phyloP scores from a whole-genome alignment of 305 asterid genomes.

The Plantago rigida region DNA sequence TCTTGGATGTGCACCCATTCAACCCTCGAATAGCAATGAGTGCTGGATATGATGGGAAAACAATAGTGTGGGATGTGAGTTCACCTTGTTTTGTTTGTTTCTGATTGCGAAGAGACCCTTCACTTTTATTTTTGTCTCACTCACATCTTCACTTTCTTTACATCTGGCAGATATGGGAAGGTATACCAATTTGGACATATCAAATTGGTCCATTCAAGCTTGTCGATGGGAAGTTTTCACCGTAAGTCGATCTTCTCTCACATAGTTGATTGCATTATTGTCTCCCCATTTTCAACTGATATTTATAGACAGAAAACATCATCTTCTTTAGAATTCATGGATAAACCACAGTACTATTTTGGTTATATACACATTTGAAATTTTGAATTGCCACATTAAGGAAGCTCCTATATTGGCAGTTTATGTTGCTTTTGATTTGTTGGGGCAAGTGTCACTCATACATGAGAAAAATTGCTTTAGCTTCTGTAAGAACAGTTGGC shows the following conservation, averaged over 20 bases:
- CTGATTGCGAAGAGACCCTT: conserved; percentile 18
- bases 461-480: too few relatives aligned
- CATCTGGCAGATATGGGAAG: conserved; percentile 83
- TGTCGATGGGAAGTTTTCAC: conserved; percentile 94
- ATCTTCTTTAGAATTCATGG: neutral
- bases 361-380: too few relatives aligned
- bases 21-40: conserved; percentile 99
- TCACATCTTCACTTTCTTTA: conserved; percentile 22
- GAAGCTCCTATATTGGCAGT: too few relatives aligned
- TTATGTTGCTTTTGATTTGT: too few relatives aligned
- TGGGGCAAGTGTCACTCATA: too few relatives aligned
- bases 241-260: conserved; percentile 54
- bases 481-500: too few relatives aligned
- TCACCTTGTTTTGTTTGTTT: conserved; percentile 20
- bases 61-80: conserved; percentile 98
- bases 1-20: conserved; percentile 94
- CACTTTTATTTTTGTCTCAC: conserved; percentile 13
- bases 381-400: too few relatives aligned
- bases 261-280: conserved; percentile 3
- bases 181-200: conserved; percentile 72
- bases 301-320: neutral
- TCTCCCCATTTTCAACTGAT: neutral
- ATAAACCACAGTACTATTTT: too few relatives aligned
- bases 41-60: conserved; percentile 98
- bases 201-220: conserved; percentile 80